A percentile compares a stretch with the other conserved stretches of the same genome.
Evolutionary conservation across 2,329 filamentous ascomycete species (phyloP).

Genomic region (Xenoacremonium recifei): DNA sequence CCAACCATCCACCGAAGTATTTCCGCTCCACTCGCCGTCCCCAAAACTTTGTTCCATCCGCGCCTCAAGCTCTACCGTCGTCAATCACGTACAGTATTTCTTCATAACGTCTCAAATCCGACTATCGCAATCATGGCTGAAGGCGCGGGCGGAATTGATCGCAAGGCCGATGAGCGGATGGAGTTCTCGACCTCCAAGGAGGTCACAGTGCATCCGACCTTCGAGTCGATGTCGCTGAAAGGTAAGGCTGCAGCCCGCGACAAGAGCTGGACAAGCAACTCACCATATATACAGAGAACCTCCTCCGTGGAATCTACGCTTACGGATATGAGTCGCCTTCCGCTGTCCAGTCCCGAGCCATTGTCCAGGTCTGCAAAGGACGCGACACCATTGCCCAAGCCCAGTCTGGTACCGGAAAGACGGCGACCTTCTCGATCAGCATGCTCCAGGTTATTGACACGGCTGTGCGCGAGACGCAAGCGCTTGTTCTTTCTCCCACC

Average conservation of each 20-base stretch:
- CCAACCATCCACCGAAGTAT: conserved; percentile 32
- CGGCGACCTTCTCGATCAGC: conserved; percentile 92
- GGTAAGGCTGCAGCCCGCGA: conserved; percentile 40
- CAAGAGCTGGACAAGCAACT: conserved; percentile 4
- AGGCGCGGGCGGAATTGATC: conserved; percentile 72
- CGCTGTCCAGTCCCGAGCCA: conserved; percentile 94
- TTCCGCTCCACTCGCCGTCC: conserved; percentile 23
- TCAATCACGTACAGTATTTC: conserved; percentile 8
- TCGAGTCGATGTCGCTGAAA: conserved; percentile 95
- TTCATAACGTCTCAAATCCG: conserved; percentile 2
- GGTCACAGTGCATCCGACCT: conserved; percentile 90
- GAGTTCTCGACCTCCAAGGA: conserved; percentile 98
- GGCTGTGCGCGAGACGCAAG: conserved; percentile 87
- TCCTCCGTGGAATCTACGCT: conserved; percentile 94
- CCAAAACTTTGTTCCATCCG: conserved; percentile 27
- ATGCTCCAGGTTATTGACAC: conserved; percentile 96
- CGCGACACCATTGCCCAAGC: conserved; percentile 98
- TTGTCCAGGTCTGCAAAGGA: conserved; percentile 98
- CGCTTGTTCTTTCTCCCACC: conserved; percentile 91
- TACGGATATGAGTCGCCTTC: conserved; percentile 99
- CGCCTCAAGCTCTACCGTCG: conserved; percentile 13
- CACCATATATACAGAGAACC: conserved; percentile 62
- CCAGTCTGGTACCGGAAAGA: conserved; percentile 96
- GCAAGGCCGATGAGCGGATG: conserved; percentile 92
- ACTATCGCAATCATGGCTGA: conserved; percentile 72